Conservation (phyloP, 805 yeast genomes). For the Kodamaea sagamina region DNA sequence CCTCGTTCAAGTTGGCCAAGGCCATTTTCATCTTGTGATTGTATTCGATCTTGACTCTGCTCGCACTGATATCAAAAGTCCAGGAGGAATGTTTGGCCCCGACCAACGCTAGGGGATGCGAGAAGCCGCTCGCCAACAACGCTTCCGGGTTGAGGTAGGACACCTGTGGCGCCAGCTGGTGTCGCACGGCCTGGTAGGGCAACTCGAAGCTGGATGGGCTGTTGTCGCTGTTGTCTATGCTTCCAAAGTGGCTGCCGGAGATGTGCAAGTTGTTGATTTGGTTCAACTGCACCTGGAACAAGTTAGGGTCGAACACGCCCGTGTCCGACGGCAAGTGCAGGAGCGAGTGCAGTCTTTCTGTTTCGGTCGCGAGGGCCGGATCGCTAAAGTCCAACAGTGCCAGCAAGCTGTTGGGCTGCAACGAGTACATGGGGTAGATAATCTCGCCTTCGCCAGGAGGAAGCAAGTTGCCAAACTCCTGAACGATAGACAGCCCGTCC, state of each 20-base stretch:
- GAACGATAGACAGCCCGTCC: constrained; percentile 17
- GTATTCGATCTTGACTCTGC: constrained; percentile 9
- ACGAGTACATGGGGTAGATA: constrained; percentile 40
- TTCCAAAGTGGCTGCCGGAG: background rate
- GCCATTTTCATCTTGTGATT: constrained; percentile 5
- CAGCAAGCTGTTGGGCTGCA: constrained; percentile 14
- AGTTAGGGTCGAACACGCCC: background rate
- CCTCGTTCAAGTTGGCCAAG: constrained; percentile 15
- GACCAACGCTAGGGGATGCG: constrained; percentile 10
- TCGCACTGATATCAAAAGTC: constrained; percentile 6
- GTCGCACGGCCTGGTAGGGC: constrained; percentile 1
- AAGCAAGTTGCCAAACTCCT: constrained; percentile 37
- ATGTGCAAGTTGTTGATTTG: constrained; percentile 4
- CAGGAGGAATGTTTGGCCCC: constrained; percentile 10
- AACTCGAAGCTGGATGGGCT: constrained; percentile 1
- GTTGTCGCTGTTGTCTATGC: constrained; percentile 5
- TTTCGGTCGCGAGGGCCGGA: background rate
- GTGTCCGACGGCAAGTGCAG: background rate
- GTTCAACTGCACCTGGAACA: constrained; percentile 1
- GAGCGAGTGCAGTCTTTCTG: constrained; percentile 3
- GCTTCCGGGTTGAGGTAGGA: constrained; percentile 1
- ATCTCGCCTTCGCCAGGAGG: constrained; percentile 30
- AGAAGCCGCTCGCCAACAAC: background rate
- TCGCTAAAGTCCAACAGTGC: constrained; percentile 3
- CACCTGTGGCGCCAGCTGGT: constrained; percentile 1